A percentile compares a stretch with the other conserved stretches of the same genome.
phyloP scores from a whole-genome alignment of 2,329 filamentous ascomycete genomes.

The Nemania abortiva region DNA sequence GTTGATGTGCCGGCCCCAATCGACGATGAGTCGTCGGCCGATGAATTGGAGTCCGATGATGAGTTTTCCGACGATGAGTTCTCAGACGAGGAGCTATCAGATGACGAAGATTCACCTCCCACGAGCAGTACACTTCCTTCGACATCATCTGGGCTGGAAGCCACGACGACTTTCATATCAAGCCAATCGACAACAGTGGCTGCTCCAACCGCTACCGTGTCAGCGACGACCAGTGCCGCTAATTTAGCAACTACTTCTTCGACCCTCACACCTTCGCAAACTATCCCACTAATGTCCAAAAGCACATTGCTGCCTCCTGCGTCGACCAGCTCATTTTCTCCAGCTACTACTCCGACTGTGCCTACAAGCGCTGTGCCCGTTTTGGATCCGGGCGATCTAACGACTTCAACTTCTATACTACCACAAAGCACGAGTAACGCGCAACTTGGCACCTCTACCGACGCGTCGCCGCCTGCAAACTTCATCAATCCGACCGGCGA shows the following conservation, averaged over 20 bases:
- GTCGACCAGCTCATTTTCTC: slow-evolving; percentile 5
- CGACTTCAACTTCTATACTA: not conserved
- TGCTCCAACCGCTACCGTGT: not conserved
- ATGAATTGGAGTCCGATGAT: not conserved
- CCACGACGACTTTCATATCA: slow-evolving; percentile 9
- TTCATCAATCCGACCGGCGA: not conserved
- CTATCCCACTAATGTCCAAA: not conserved
- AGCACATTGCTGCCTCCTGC: not conserved
- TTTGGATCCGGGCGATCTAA: not conserved
- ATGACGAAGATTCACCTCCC: slow-evolving; percentile 3
- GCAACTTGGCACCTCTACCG: not conserved
- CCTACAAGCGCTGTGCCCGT: not conserved
- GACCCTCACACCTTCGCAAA: not conserved
- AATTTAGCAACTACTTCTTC: slow-evolving; percentile 3
- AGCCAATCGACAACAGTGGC: not conserved
- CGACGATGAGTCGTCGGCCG: slow-evolving; percentile 4
- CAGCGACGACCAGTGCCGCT: not conserved
- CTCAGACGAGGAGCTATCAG: slow-evolving; percentile 14
- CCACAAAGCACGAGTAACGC: slow-evolving; percentile 1
- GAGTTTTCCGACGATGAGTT: slow-evolving; percentile 6
- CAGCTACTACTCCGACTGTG: not conserved
- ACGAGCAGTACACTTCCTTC: not conserved
- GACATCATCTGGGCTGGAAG: slow-evolving; percentile 2
- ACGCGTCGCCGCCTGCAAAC: slow-evolving; percentile 1
- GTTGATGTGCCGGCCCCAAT: not conserved